Base-by-base conservation (phyloP, 208 protist genomes). In the Endotrypanum monterogeii region DNA sequence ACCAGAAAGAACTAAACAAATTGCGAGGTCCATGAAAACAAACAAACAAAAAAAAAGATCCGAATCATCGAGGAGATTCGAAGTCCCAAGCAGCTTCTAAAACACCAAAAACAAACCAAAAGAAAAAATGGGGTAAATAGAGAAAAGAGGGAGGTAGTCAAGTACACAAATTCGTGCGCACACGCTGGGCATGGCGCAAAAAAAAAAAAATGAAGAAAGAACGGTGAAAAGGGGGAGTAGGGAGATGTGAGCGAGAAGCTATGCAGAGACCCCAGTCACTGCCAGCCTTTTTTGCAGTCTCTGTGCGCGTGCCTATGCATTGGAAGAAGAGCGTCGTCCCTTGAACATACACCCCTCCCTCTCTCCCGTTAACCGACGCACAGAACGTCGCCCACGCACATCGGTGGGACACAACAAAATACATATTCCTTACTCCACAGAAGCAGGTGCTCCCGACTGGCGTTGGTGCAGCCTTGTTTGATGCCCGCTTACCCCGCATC, bases 381-480 rank as follows among this genome's bases (percentile, higher is more conserved):
- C 4, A 48, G 35, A 48, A 23, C 23, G 60, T 30, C 37, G 23
- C 60, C 37, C 37, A 65, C 37, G 23, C 32, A 25, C 37, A 23
- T 6, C 11, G 18, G n/a, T 20, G 44, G 30, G 35, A 14, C 32
- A 46, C 61, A 51, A 18, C 16, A 7, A 50, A 20, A 28, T 12
- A 23, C 28, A 54, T 54, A 28, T 44, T 68, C 35, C 16, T 68
- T 68, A 68, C 16, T 68, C 32, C 44, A 68, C 63, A 11, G 44
- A 32, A 16, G 44, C 63, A 48, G 28, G 12, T 32, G 44, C 63
- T 16, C 63, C 68, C 6, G n/a, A 51, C n/a, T 51, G 39, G 44
- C 76, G 76, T 30, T n/a, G 61, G 46, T 80, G 76, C 50, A 80
- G 46, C 56, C 37, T 66, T 12, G 76, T 76, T 37, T 72, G 76